These are phyloP conservation scores for Tulasnella sp. DNA, from an alignment of 768 basidiomycete genomes.

Conservation along the genomic window DNA sequence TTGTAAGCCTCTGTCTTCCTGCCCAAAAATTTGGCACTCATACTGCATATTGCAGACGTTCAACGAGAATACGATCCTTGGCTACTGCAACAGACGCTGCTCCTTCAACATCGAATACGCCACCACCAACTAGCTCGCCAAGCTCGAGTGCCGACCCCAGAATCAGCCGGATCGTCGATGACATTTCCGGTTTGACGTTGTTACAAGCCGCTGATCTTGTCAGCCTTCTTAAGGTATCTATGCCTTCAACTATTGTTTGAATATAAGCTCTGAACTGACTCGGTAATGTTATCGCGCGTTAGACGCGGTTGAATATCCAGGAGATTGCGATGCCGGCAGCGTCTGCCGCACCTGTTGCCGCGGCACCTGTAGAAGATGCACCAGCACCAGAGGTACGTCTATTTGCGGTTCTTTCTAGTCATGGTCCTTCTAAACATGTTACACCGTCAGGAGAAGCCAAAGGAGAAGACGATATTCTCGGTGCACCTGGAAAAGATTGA, in stretches of 20 bases:
- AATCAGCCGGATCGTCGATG: slow-evolving; percentile 76
- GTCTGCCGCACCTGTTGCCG: slow-evolving; percentile 43
- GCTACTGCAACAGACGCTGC: slow-evolving; percentile 13
- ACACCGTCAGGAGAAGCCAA: slow-evolving; percentile 67
- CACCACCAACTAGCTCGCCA: slow-evolving; percentile 6
- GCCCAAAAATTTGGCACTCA: background rate
- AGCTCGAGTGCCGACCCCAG: slow-evolving; percentile 48
- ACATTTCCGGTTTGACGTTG: slow-evolving; percentile 77
- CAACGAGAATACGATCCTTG: slow-evolving; percentile 10
- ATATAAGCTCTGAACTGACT: background rate
- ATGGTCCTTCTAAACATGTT: background rate
- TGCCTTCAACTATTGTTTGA: no score
- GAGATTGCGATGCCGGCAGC: slow-evolving; percentile 89
- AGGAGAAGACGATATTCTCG: slow-evolving; percentile 97
- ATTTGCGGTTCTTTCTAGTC: background rate
- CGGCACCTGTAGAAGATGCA: slow-evolving; percentile 44
- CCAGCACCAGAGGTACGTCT: slow-evolving; percentile 47
- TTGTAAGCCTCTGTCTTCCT: no score
- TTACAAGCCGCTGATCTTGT: slow-evolving; percentile 95
- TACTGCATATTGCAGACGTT: background rate
- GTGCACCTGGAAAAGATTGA: slow-evolving; percentile 94
- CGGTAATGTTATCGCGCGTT: background rate
- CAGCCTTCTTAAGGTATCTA: slow-evolving; percentile 77
- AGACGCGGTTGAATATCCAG: slow-evolving; percentile 92
- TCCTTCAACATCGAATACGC: background rate